phyloP scores from a whole-genome alignment of 2,329 filamentous ascomycete species.

The Escovopsis weberi region DNA sequence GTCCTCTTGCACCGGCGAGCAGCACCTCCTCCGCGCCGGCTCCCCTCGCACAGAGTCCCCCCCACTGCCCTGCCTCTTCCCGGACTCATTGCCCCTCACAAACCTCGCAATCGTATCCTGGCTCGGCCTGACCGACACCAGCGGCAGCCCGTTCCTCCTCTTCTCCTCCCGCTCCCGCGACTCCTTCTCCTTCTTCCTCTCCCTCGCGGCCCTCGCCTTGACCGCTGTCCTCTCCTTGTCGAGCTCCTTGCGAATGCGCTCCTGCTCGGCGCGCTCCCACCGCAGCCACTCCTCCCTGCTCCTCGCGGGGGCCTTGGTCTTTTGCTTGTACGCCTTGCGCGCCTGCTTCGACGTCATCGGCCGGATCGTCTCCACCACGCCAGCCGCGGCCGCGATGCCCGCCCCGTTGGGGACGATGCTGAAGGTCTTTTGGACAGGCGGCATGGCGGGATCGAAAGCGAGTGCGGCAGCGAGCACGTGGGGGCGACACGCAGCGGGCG shows the following conservation, averaged over 20 bases:
- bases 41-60: no score
- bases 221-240: conserved; percentile 33
- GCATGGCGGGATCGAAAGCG: conserved; percentile 9
- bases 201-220: conserved; percentile 34
- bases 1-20: no score
- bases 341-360: conserved; percentile 30
- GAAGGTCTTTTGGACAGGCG: conserved; percentile 29
- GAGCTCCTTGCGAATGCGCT: conserved; percentile 37
- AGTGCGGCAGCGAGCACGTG: no score
- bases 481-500: no score
- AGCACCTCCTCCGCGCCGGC: conserved; percentile 3
- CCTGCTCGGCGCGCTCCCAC: conserved; percentile 34
- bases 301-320: conserved; percentile 22
- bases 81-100: conserved; percentile 21
- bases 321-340: conserved; percentile 22
- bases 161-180: conserved; percentile 33
- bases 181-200: conserved; percentile 42
- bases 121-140: conserved; percentile 39
- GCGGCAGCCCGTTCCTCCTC: conserved; percentile 36
- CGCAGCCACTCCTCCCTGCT: conserved; percentile 23
- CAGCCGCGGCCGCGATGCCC: conserved; percentile 9
- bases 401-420: conserved; percentile 24
- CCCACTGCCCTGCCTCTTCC: conserved; percentile 17
- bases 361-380: conserved; percentile 7
- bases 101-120: conserved; percentile 44